Conservation (phyloP, 2,329 filamentous ascomycete genomes). For the Ophiostoma angusticollis region DNA sequence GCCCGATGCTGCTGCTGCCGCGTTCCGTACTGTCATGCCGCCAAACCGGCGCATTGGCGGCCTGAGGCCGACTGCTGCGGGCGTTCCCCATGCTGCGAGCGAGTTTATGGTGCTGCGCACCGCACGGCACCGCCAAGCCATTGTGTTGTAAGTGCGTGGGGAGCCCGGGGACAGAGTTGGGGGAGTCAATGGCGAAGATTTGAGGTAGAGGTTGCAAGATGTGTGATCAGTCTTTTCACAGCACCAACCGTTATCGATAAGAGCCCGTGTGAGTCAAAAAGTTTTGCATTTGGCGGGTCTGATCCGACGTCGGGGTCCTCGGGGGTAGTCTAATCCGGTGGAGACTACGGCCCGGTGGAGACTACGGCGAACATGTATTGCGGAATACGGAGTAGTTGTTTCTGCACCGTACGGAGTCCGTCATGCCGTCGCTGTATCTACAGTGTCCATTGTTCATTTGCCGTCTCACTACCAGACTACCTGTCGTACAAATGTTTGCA, state of each 20-base stretch:
- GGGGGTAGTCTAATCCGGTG: no score
- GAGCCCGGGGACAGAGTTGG: background rate
- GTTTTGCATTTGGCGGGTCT: slow-evolving; percentile 3
- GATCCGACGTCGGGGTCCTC: slow-evolving; percentile 10
- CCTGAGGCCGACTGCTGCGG: no score
- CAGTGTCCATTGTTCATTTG: no score
- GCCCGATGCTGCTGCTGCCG: no score
- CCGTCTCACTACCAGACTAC: no score
- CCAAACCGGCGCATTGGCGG: no score
- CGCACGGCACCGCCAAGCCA: slow-evolving; percentile 11
- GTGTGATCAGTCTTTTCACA: background rate
- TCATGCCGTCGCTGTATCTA: no score
- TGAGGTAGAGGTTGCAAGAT: slow-evolving; percentile 2
- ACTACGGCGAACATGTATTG: no score
- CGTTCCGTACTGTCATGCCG: no score
- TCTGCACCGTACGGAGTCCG: no score
- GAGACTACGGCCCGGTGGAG: no score
- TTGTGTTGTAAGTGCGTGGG: slow-evolving; percentile 1
- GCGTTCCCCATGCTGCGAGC: background rate
- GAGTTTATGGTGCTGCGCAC: slow-evolving; percentile 3
- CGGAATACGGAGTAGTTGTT: background rate
- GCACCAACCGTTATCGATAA: slow-evolving; percentile 12
- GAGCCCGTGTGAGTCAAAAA: slow-evolving; percentile 8
- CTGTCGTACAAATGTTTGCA: no score
- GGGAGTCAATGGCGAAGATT: background rate